A percentile compares a stretch with the other conserved stretches of the same genome.
phyloP scores from a whole-genome alignment of 352 stramenopile genomes.

The Globisporangium ultimum region DNA sequence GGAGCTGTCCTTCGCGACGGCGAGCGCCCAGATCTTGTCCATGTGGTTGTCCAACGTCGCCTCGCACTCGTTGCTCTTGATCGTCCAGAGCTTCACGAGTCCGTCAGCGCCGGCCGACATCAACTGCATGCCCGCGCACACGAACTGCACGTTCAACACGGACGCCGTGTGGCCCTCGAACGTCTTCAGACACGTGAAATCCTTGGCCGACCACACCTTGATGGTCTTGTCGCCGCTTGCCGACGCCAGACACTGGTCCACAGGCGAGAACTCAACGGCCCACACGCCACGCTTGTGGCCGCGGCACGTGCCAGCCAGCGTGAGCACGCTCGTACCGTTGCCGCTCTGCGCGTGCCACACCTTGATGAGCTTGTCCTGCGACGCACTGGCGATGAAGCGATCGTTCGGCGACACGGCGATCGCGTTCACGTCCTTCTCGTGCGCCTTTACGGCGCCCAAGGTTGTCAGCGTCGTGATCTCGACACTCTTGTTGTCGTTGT shows the following conservation, averaged over 20 bases:
- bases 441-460: slow-evolving; percentile 75
- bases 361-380: slow-evolving; percentile 98
- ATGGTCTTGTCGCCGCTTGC: slow-evolving; percentile 96
- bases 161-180: slow-evolving; percentile 94
- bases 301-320: slow-evolving; percentile 88
- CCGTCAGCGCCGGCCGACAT: slow-evolving; percentile 95
- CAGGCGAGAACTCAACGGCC: slow-evolving; percentile 95
- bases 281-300: slow-evolving; percentile 98
- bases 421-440: slow-evolving; percentile 98
- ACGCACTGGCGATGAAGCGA: slow-evolving; percentile 95
- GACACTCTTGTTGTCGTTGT: slow-evolving; percentile 36
- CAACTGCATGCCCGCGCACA: slow-evolving; percentile 91
- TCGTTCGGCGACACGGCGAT: slow-evolving; percentile 96
- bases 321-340: slow-evolving; percentile 69
- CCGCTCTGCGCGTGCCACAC: slow-evolving; percentile 88
- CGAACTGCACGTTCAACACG: slow-evolving; percentile 87
- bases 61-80: slow-evolving; percentile 97
- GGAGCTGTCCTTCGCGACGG: slow-evolving; percentile 82
- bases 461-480: slow-evolving; percentile 52
- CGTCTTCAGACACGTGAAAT: slow-evolving; percentile 95
- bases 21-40: slow-evolving; percentile 98
- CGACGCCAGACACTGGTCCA: slow-evolving; percentile 95
- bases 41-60: slow-evolving; percentile 95
- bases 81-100: slow-evolving; percentile 98
- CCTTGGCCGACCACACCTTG: slow-evolving; percentile 95